A percentile compares a stretch with the other conserved stretches of the same genome.
Evolutionary conservation across 495 filamentous ascomycete genomes (phyloP).

Genomic region (Choiromyces venosus): DNA sequence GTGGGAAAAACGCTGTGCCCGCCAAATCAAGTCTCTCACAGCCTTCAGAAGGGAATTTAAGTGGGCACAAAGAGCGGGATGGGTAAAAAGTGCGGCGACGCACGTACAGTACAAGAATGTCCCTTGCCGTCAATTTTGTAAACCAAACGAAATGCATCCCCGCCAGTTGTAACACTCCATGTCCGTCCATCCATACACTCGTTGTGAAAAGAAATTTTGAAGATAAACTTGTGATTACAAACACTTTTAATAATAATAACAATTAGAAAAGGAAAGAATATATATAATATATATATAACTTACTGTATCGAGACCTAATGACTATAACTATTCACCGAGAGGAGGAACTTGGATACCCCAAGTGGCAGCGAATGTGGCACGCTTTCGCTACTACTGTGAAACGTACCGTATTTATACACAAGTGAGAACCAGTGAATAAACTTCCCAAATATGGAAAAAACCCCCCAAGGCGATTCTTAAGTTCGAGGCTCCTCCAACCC

Average conservation of each 20-base stretch:
- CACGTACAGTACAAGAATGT: not conserved
- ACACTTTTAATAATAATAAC: not conserved
- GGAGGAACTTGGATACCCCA: not conserved
- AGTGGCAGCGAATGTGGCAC: not conserved
- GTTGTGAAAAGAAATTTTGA: not conserved
- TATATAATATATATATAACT: too few relatives aligned
- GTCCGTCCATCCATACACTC: too few relatives aligned
- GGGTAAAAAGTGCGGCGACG: not conserved
- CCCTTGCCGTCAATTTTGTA: constrained; percentile 1
- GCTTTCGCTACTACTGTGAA: not conserved
- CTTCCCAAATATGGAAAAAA: not conserved
- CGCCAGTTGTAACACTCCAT: not conserved
- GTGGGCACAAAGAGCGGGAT: not conserved
- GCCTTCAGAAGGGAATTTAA: not conserved
- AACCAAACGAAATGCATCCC: not conserved
- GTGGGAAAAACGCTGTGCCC: not conserved
- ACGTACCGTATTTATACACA: too few relatives aligned
- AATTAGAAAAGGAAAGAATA: not conserved
- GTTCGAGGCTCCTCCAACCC: not conserved
- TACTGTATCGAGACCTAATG: not conserved
- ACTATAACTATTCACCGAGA: not conserved
- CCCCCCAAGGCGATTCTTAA: not conserved
- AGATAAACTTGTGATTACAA: not conserved
- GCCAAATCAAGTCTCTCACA: not conserved
- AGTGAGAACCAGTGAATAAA: not conserved